A percentile compares a stretch with the other conserved stretches of the same genome.
phyloP scores from a whole-genome alignment of 192 early-diverging fungal species.

The Linnemannia schmuckeri region DNA sequence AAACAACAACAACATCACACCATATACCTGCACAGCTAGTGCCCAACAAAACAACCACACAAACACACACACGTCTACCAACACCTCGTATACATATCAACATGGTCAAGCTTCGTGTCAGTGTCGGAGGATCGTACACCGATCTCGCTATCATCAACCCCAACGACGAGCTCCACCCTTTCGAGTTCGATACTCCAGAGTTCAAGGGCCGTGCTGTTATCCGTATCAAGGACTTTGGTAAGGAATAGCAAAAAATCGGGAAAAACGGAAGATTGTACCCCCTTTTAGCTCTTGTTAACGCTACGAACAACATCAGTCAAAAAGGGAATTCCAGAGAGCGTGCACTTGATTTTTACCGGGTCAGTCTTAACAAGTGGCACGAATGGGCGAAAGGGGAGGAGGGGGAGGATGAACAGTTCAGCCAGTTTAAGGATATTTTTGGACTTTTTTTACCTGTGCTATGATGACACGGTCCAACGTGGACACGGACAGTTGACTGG shows the following conservation, averaged over 20 bases:
- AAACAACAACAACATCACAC: no score
- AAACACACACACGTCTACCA: background rate
- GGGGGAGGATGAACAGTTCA: background rate
- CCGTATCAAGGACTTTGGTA: constrained; percentile 59
- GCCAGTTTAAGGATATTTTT: background rate
- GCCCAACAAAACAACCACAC: no score
- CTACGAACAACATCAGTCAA: no score
- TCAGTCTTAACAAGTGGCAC: no score
- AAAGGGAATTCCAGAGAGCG: no score
- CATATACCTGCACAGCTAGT: background rate
- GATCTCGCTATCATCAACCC: constrained; percentile 45
- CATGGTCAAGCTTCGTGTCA: constrained; percentile 53
- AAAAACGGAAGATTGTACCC: background rate
- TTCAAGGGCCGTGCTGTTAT: constrained; percentile 53
- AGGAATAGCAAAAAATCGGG: background rate
- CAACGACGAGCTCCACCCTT: constrained; percentile 52
- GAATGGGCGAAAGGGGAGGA: no score
- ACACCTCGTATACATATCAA: background rate
- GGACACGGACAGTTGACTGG: background rate
- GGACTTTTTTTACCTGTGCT: background rate
- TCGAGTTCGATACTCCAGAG: constrained; percentile 52
- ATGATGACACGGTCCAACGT: background rate
- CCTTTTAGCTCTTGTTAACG: no score
- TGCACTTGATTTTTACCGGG: no score
- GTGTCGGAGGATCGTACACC: constrained; percentile 50